A percentile compares a stretch with the other conserved stretches of the same genome.
These are phyloP conservation scores for Scedosporium aurantiacum DNA, from an alignment of 2,329 filamentous ascomycete genomes.

Conservation along the genomic window DNA sequence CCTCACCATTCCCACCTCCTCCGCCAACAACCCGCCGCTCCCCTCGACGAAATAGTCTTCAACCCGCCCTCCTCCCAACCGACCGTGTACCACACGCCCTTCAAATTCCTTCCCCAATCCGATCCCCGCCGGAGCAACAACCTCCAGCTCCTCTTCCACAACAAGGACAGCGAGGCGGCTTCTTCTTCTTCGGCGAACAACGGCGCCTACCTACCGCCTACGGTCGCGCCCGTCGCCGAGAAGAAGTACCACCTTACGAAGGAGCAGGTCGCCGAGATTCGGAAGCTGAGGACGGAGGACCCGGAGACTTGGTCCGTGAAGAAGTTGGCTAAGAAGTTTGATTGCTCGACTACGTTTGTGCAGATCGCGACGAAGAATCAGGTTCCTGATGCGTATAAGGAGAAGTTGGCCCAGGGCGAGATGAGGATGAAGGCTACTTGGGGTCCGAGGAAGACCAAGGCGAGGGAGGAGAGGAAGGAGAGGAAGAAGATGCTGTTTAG, in stretches of 20 bases:
- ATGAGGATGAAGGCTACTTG: conserved; percentile 42
- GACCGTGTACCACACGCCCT: conserved; percentile 53
- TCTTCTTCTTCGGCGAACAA: conserved; percentile 3
- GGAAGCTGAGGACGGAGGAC: conserved; percentile 39
- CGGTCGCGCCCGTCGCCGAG: conserved; percentile 11
- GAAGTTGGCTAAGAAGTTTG: conserved; percentile 41
- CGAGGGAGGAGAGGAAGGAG: conserved; percentile 43
- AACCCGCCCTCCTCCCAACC: conserved; percentile 44
- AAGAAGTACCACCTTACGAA: conserved; percentile 39
- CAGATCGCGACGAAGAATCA: conserved; percentile 39
- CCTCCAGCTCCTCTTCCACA: conserved; percentile 31
- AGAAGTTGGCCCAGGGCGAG: conserved; percentile 31
- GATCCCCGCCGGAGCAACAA: conserved; percentile 43
- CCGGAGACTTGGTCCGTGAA: conserved; percentile 44
- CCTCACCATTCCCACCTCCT: conserved; percentile 50
- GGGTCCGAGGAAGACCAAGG: conserved; percentile 44
- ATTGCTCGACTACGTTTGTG: conserved; percentile 45
- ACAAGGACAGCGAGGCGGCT: conserved; percentile 12
- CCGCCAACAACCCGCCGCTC: conserved; percentile 21
- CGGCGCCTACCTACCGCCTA: conserved; percentile 24
- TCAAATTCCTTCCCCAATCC: conserved; percentile 50
- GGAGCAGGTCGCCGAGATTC: conserved; percentile 49
- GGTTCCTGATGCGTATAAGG: conserved; percentile 35
- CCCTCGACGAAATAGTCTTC: conserved; percentile 35
- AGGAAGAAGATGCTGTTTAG: conserved; percentile 40